These are phyloP conservation scores for Claviceps quebecensis DNA, from an alignment of 2,329 filamentous ascomycete species.

Conservation along the genomic window DNA sequence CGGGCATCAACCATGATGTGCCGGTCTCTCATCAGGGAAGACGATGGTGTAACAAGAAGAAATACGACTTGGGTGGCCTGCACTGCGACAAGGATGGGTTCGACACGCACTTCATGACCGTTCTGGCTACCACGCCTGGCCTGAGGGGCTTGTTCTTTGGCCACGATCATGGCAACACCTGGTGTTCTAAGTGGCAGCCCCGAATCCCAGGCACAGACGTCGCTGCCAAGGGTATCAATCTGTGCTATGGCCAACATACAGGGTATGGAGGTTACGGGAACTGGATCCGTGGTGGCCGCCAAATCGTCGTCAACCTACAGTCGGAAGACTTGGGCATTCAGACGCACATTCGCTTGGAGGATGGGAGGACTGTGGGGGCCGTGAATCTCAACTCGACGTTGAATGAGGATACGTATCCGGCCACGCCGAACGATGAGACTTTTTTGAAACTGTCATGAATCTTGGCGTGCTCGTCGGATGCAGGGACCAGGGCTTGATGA, in stretches of 20 bases:
- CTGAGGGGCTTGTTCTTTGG: conserved; percentile 46
- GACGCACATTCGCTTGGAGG: conserved; percentile 48
- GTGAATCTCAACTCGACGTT: conserved; percentile 43
- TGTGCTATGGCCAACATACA: conserved; percentile 49
- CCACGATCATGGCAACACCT: conserved; percentile 51
- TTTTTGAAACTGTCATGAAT: background rate
- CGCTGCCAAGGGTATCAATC: conserved; percentile 27
- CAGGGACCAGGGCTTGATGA: too few species aligned
- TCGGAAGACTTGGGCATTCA: conserved; percentile 29
- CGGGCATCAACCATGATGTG: conserved; percentile 31
- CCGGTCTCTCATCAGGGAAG: conserved; percentile 26
- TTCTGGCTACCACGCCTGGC: conserved; percentile 37
- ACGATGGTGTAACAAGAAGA: conserved; percentile 22
- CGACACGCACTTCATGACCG: conserved; percentile 49
- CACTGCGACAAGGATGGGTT: conserved; percentile 31
- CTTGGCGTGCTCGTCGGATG: background rate
- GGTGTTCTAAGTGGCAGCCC: conserved; percentile 38
- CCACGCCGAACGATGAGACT: conserved; percentile 20
- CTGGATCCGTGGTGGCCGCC: conserved; percentile 46
- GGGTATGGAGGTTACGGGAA: conserved; percentile 57
- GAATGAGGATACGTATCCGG: conserved; percentile 34
- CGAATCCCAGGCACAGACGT: conserved; percentile 18
- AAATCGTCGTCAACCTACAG: conserved; percentile 34
- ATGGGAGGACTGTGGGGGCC: conserved; percentile 28
- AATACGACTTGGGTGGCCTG: conserved; percentile 8